Conservation (phyloP, 805 yeast species). For the Lipomyces spencermartinsiae region DNA sequence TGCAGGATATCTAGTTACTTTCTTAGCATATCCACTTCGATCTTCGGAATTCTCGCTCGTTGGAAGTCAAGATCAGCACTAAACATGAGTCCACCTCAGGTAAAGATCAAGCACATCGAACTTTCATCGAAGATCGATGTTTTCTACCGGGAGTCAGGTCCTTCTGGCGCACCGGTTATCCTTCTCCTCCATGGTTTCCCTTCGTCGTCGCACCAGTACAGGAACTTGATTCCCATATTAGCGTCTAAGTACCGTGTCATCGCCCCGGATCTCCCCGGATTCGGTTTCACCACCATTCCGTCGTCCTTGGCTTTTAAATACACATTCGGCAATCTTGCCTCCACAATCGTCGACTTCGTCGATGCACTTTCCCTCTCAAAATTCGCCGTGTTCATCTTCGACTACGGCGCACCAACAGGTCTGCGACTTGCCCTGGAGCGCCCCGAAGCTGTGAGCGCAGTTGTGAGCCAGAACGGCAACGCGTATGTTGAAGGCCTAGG, state of each 20-base stretch:
- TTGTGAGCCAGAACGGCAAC: conserved; percentile 54
- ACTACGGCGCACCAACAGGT: conserved; percentile 55
- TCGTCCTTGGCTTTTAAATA: conserved; percentile 39
- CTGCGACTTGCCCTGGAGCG: conserved; percentile 48
- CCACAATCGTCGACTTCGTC: conserved; percentile 47
- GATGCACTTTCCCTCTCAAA: conserved; percentile 43
- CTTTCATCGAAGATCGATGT: conserved; percentile 36
- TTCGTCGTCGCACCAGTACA: conserved; percentile 52
- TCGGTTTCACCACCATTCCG: conserved; percentile 50
- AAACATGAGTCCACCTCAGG: background rate
- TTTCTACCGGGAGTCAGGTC: conserved; percentile 52
- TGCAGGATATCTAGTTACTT: too few species aligned
- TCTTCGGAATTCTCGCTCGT: too few species aligned
- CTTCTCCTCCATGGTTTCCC: conserved; percentile 55
- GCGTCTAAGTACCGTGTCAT: conserved; percentile 49
- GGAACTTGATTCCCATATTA: conserved; percentile 50
- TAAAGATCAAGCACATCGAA: background rate
- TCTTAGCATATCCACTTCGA: too few species aligned
- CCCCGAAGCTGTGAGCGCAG: conserved; percentile 46
- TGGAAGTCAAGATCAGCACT: too few species aligned
- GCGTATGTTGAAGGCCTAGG: conserved; percentile 54
- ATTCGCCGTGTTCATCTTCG: conserved; percentile 51
- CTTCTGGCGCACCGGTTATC: conserved; percentile 46
- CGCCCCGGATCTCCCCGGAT: conserved; percentile 57
- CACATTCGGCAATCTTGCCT: conserved; percentile 47